Conservation (phyloP, 768 basidiomycete species). For the Agrocybe praecox region DNA sequence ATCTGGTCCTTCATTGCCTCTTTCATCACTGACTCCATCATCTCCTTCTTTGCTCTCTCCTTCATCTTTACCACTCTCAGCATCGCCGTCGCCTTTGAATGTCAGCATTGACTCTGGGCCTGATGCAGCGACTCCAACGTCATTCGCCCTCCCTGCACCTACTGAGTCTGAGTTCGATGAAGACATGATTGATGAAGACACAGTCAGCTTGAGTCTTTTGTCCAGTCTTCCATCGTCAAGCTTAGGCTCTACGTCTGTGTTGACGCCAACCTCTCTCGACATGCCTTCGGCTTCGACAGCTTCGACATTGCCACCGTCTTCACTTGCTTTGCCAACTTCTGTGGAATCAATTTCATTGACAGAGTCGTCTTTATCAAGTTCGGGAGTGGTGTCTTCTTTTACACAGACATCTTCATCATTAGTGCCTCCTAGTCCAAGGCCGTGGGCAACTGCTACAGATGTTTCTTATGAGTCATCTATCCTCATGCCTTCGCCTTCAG, state of each 20-base stretch:
- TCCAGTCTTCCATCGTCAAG: constrained; percentile 29
- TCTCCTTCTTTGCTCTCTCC: constrained; percentile 11
- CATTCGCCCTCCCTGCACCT: constrained; percentile 25
- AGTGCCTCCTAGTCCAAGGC: constrained; percentile 37
- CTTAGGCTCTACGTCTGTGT: constrained; percentile 27
- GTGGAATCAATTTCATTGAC: constrained; percentile 13
- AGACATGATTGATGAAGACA: constrained; percentile 16
- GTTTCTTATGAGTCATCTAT: constrained; percentile 77
- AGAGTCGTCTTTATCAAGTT: constrained; percentile 27
- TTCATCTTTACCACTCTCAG: constrained; percentile 13
- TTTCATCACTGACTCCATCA: constrained; percentile 12
- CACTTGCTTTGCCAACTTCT: constrained; percentile 12
- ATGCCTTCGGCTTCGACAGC: constrained; percentile 28
- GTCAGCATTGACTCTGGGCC: constrained; percentile 10
- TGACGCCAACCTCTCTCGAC: constrained; percentile 31
- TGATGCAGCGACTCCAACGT: constrained; percentile 33
- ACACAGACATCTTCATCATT: constrained; percentile 38
- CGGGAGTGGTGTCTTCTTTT: constrained; percentile 45
- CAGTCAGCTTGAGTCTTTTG: constrained; percentile 23
- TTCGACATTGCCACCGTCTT: constrained; percentile 30
- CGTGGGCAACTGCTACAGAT: constrained; percentile 68
- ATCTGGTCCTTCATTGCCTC: neutral
- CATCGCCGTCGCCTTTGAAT: constrained; percentile 17
- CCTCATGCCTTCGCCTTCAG: constrained; percentile 71
- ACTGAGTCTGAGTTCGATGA: constrained; percentile 14